These are phyloP conservation scores for Escovopsis weberi DNA, from an alignment of 2,329 filamentous ascomycete species.

Conservation along the genomic window DNA sequence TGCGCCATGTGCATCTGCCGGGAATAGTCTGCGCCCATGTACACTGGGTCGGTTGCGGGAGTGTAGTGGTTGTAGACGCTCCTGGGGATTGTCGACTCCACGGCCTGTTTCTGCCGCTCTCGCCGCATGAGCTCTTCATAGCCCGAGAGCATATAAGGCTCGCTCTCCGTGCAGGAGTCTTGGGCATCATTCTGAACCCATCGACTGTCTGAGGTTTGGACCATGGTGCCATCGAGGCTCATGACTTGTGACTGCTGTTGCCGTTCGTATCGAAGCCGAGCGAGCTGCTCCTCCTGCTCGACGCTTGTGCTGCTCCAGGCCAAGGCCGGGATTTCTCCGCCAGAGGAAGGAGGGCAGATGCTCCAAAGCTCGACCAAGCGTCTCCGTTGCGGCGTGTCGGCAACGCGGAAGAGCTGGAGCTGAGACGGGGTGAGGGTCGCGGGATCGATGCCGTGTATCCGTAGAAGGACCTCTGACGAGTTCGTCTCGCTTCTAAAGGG, in stretches of 20 bases:
- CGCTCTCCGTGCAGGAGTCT: slow-evolving; percentile 31
- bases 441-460: slow-evolving; percentile 56
- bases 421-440: slow-evolving; percentile 57
- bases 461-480: slow-evolving; percentile 43
- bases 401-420: slow-evolving; percentile 62
- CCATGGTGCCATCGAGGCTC: slow-evolving; percentile 39
- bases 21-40: slow-evolving; percentile 32
- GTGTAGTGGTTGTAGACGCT: slow-evolving; percentile 34
- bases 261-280: slow-evolving; percentile 42
- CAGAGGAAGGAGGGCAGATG: slow-evolving; percentile 55
- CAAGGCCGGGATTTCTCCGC: slow-evolving; percentile 36
- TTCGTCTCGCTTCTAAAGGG: slow-evolving; percentile 33
- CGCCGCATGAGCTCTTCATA: slow-evolving; percentile 57
- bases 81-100: slow-evolving; percentile 14
- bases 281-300: slow-evolving; percentile 45
- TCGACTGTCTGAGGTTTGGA: slow-evolving; percentile 38
- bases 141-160: slow-evolving; percentile 75
- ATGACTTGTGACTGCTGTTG: slow-evolving; percentile 28
- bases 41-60: slow-evolving; percentile 54
- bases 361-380: slow-evolving; percentile 75
- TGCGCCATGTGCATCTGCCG: slow-evolving; percentile 41
- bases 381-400: slow-evolving; percentile 55
- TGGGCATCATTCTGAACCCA: slow-evolving; percentile 24
- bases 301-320: slow-evolving; percentile 39
- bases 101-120: slow-evolving; percentile 38